Evolutionary conservation across 345 rosid species (phyloP), one percentile per base, ranked within the genome.

Genomic region (Raphanus sativus): DNA sequence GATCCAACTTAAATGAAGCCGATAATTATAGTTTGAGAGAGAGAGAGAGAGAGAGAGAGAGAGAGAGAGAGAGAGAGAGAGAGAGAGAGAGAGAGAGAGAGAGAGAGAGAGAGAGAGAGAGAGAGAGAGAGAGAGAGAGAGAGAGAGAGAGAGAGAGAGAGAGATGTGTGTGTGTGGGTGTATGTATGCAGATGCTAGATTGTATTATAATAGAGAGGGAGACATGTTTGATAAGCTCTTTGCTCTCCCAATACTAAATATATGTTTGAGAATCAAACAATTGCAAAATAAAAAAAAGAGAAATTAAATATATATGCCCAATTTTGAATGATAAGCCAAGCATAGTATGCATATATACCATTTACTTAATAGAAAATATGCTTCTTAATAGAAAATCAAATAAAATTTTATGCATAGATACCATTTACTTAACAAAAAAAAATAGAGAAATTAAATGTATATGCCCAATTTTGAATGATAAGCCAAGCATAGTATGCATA

Each of bases 141-240:
- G 36, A 73, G 45, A 34, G 70, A 52, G 77, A 73, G 36, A 73
- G 11, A 40, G 1, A 45, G 42, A 36, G 42, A 36, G 12, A 1
- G 5, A 16, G 60, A 16, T 21, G 26, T 52, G 55, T 48, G 5
- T 12, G 21, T 21, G 21, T 30, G 5, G 4, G 5, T 45, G 6
- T 55, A 21, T 17, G 6, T 28, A 17, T 38, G 8, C 29, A 40
- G 54, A 71, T 71, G 32, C 15, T 58, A 62, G 24, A 1, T 77
- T 9, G 24, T 45, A 6, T 59, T 66, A 71, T 5, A 71, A 58
- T 42, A 45, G 56, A 30, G 67, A 71, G 67, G 2, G 28, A 71
- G 62, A 71, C 72, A 77, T 78, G 77, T 65, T 66, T 65, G 77
- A 55, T 77, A 64, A 30, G 25, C 26, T 67, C 62, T 60, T 62